A percentile compares a stretch with the other conserved stretches of the same genome.
phyloP scores from a whole-genome alignment of 768 basidiomycete genomes.

The Chlorophyllum brunneum region DNA sequence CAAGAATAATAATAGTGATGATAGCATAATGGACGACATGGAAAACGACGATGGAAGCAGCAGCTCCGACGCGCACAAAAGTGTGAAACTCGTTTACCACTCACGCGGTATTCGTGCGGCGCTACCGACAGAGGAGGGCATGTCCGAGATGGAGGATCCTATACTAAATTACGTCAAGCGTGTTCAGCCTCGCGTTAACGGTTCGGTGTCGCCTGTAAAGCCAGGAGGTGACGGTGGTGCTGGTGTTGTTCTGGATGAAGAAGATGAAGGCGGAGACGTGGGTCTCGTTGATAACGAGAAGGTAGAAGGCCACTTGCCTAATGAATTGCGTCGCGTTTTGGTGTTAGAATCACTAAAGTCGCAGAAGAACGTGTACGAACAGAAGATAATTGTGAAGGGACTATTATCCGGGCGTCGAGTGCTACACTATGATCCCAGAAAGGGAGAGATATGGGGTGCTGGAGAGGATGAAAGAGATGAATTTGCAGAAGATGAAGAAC shows the following conservation, averaged over 20 bases:
- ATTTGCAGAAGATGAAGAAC: slow-evolving; percentile 10
- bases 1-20: neutral
- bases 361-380: slow-evolving; percentile 37
- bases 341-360: slow-evolving; percentile 49
- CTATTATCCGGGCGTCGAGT: slow-evolving; percentile 57
- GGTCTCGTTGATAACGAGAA: slow-evolving; percentile 31
- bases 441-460: slow-evolving; percentile 72
- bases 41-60: slow-evolving; percentile 20
- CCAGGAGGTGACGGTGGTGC: neutral
- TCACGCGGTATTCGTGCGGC: slow-evolving; percentile 12
- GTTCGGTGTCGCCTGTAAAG: slow-evolving; percentile 3
- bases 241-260: slow-evolving; percentile 8
- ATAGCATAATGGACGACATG: slow-evolving; percentile 22
- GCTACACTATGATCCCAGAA: slow-evolving; percentile 55
- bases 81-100: slow-evolving; percentile 9
- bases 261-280: slow-evolving; percentile 25
- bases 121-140: slow-evolving; percentile 16
- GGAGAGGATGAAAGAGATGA: slow-evolving; percentile 42
- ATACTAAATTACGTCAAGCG: slow-evolving; percentile 24
- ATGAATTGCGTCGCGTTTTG: slow-evolving; percentile 60
- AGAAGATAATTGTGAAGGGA: slow-evolving; percentile 53
- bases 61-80: neutral
- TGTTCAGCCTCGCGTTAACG: slow-evolving; percentile 12
- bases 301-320: slow-evolving; percentile 59
- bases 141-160: slow-evolving; percentile 29